phyloP scores from a whole-genome alignment of 2,329 filamentous ascomycete species.

The Ophiostoma fasciatum region DNA sequence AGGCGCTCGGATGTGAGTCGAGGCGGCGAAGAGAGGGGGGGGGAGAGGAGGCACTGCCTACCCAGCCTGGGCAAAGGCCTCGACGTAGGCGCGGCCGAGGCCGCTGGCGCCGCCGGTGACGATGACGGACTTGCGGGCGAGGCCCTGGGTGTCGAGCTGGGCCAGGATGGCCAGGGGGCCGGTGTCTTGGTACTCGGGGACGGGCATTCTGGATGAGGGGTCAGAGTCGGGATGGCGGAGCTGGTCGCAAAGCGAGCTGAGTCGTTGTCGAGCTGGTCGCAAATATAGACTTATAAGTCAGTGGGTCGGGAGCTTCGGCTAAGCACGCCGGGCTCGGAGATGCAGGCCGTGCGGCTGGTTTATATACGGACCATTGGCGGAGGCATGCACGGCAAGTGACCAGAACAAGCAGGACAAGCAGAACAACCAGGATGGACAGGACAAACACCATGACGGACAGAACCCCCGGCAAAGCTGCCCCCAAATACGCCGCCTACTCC shows the following conservation, averaged over 20 bases:
- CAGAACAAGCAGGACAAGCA: too few species aligned
- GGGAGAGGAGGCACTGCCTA: too few species aligned
- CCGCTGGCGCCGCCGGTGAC: conserved; percentile 32
- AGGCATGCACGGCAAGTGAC: too few species aligned
- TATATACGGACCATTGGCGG: too few species aligned
- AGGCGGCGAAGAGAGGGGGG: too few species aligned
- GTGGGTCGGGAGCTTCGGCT: neutral
- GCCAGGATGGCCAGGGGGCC: neutral
- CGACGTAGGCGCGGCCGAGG: conserved; percentile 23
- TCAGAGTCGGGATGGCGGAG: too few species aligned
- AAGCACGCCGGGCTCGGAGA: neutral
- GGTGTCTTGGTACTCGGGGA: conserved; percentile 4
- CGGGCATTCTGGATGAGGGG: conserved; percentile 1
- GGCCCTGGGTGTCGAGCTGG: conserved; percentile 13
- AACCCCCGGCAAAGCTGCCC: too few species aligned
- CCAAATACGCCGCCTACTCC: neutral
- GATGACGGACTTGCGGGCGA: conserved; percentile 28
- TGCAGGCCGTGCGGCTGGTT: neutral
- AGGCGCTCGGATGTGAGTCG: conserved; percentile 15
- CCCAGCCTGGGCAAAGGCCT: conserved; percentile 20
- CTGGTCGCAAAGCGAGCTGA: too few species aligned
- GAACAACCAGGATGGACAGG: too few species aligned
- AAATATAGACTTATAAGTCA: too few species aligned
- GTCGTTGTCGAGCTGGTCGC: too few species aligned
- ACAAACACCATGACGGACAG: too few species aligned